A percentile compares a stretch with the other conserved stretches of the same genome.
Conservation (phyloP, 495 filamentous ascomycete species). For the Cercophora samala region DNA sequence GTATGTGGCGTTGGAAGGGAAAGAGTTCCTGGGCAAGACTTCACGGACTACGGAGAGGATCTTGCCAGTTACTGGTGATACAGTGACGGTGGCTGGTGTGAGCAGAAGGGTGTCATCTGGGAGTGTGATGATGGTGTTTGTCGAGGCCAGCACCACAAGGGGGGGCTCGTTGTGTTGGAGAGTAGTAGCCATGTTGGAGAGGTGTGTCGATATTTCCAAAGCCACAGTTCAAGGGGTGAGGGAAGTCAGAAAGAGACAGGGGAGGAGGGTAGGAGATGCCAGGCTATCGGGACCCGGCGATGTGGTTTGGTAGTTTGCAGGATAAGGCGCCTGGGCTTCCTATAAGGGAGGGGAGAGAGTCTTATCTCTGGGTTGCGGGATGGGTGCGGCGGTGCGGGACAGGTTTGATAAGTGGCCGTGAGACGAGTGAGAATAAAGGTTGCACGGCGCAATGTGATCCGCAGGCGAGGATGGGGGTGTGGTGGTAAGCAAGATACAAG, state of each 20-base stretch:
- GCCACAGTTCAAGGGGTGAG: not conserved
- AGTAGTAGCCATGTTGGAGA: conserved; percentile 19
- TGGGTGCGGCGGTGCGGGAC: not conserved
- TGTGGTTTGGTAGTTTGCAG: not conserved
- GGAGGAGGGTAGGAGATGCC: not conserved
- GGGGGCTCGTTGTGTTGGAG: conserved; percentile 16
- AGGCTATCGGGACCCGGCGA: not conserved
- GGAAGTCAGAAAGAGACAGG: conserved; percentile 2
- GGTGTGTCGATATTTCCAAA: not conserved
- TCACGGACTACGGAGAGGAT: conserved; percentile 73
- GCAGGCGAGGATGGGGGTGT: not conserved
- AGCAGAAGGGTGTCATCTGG: conserved; percentile 52
- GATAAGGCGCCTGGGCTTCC: not conserved
- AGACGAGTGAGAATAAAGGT: not conserved
- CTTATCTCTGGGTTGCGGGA: not conserved
- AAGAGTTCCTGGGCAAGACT: conserved; percentile 66
- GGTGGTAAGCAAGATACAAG: not conserved
- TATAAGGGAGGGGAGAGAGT: not conserved
- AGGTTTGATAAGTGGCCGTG: not conserved
- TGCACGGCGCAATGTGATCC: not conserved
- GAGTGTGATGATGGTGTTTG: conserved; percentile 73
- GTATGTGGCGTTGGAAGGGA: conserved; percentile 70
- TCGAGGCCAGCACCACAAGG: conserved; percentile 70
- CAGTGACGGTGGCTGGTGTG: conserved; percentile 67
- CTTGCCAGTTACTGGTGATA: conserved; percentile 77